Evolutionary conservation across 2,329 filamentous ascomycete genomes (phyloP).

Genomic region (Ceratocystis cacaofunesta): DNA sequence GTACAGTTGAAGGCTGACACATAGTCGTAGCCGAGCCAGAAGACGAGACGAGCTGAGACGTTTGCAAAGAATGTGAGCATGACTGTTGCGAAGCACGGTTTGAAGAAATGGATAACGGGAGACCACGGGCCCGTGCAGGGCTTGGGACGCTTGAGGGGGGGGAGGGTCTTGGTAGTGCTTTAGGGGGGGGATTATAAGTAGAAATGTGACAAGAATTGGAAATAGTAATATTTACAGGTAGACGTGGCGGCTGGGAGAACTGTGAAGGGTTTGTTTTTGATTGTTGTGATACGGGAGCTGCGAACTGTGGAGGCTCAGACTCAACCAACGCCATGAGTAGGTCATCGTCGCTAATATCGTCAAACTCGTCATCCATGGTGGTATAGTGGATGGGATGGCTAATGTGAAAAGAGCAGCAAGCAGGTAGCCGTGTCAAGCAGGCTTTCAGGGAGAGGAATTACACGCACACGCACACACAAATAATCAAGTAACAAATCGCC

Average conservation of each 20-base stretch:
- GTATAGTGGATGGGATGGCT: not conserved
- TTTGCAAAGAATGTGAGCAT: not conserved
- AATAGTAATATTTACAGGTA: no score
- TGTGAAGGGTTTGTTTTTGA: not conserved
- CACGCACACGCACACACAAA: no score
- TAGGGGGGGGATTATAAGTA: not conserved
- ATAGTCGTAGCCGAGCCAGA: slow-evolving; percentile 4
- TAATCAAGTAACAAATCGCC: no score
- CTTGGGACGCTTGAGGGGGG: not conserved
- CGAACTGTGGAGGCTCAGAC: not conserved
- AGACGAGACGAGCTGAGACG: not conserved
- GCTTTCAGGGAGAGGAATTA: no score
- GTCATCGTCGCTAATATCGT: slow-evolving; percentile 51
- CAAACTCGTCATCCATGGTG: slow-evolving; percentile 26
- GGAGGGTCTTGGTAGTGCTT: not conserved
- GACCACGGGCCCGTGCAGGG: not conserved
- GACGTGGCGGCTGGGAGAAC: not conserved
- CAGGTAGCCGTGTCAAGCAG: not conserved
- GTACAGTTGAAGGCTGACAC: slow-evolving; percentile 11
- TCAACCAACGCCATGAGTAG: slow-evolving; percentile 38
- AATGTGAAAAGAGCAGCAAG: no score
- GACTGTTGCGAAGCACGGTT: not conserved
- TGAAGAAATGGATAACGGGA: not conserved
- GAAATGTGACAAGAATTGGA: no score
- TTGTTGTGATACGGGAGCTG: not conserved